phyloP scores from a whole-genome alignment of 441 rosid species.

The Macaranga tanarius region DNA sequence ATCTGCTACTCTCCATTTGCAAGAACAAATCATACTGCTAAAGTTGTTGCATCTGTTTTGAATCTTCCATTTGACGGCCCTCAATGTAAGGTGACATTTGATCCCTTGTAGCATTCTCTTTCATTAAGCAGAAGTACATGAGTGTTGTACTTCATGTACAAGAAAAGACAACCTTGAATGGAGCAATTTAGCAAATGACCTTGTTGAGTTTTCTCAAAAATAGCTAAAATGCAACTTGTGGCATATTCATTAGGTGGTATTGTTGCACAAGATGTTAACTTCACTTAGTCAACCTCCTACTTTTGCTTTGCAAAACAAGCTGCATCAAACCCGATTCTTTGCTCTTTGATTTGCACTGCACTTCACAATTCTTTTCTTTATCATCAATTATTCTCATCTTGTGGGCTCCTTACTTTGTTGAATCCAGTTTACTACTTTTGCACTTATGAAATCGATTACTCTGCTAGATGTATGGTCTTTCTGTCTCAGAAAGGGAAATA shows the following conservation, averaged over 20 bases:
- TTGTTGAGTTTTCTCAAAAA: not conserved
- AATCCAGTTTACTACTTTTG: too few relatives aligned
- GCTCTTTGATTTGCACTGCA: not conserved
- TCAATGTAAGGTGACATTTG: slow-evolving; percentile 63
- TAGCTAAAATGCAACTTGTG: not conserved
- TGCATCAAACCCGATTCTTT: not conserved
- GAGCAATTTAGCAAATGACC: not conserved
- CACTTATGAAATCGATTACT: too few relatives aligned
- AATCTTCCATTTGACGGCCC: slow-evolving; percentile 68
- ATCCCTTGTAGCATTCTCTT: not conserved
- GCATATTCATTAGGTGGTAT: not conserved
- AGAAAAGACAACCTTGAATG: not conserved
- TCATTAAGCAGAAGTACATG: not conserved
- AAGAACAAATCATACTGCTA: slow-evolving; percentile 82
- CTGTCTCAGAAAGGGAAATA: too few relatives aligned
- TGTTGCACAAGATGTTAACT: not conserved
- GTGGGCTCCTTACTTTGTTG: not conserved
- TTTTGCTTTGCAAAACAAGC: slow-evolving; percentile 7
- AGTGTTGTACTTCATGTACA: not conserved
- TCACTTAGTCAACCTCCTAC: not conserved
- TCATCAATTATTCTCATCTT: not conserved
- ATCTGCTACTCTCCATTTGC: slow-evolving; percentile 91
- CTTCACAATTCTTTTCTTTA: not conserved
- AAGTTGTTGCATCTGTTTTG: slow-evolving; percentile 64
- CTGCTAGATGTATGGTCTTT: too few relatives aligned